Conservation (phyloP, 495 filamentous ascomycete genomes). For the Neurospora africana region DNA sequence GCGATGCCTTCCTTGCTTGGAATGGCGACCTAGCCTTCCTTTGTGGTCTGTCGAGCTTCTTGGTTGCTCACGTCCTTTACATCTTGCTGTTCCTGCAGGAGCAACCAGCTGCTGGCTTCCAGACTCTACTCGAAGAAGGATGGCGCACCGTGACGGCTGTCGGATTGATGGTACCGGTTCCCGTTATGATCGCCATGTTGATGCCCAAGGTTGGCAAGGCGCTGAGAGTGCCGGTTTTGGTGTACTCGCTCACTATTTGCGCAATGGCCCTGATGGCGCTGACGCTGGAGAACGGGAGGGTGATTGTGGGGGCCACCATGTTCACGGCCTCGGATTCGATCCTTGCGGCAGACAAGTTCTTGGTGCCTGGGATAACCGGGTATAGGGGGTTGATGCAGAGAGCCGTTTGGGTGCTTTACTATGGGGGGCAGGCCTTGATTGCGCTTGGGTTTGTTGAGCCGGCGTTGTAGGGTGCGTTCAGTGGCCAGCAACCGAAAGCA, state of each 20-base stretch:
- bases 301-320: constrained; percentile 13
- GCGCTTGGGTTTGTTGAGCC: constrained; percentile 7
- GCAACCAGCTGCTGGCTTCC: neutral
- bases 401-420: constrained; percentile 21
- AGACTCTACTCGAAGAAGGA: neutral
- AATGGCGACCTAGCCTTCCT: constrained; percentile 16
- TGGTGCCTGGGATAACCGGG: constrained; percentile 2
- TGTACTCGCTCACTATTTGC: constrained; percentile 43
- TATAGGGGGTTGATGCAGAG: constrained; percentile 15
- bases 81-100: constrained; percentile 10
- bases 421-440: constrained; percentile 21
- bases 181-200: constrained; percentile 9
- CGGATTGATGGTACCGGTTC: neutral
- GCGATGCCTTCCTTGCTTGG: constrained; percentile 19
- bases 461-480: neutral
- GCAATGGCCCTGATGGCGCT: constrained; percentile 18
- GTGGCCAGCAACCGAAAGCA: neutral
- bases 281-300: constrained; percentile 5
- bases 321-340: constrained; percentile 19
- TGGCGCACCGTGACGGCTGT: constrained; percentile 3
- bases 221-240: constrained; percentile 38
- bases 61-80: constrained; percentile 18
- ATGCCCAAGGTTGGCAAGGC: constrained; percentile 16
- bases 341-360: constrained; percentile 15
- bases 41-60: constrained; percentile 15